A percentile compares a stretch with the other conserved stretches of the same genome.
Conservation (phyloP, 345 rosid genomes). For the Corchorus olitorius region DNA sequence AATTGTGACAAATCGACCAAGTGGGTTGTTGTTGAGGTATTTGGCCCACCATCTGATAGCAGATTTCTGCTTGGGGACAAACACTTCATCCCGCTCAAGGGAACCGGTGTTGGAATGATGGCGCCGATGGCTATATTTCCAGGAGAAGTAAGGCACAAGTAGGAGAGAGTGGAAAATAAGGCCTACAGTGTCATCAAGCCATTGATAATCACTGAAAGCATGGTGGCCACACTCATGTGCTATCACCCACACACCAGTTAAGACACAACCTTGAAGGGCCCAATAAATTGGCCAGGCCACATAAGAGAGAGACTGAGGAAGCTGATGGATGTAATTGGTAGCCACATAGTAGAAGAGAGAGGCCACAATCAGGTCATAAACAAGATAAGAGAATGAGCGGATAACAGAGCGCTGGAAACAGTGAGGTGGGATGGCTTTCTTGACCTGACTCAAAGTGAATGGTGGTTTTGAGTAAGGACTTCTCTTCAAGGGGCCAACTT, state of each 20-base stretch:
- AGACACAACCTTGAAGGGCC: slow-evolving; percentile 74
- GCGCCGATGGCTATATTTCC: slow-evolving; percentile 93
- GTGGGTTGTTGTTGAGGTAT: slow-evolving; percentile 81
- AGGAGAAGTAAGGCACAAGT: slow-evolving; percentile 90
- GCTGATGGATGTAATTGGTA: slow-evolving; percentile 52
- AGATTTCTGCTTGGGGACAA: slow-evolving; percentile 68
- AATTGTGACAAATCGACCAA: slow-evolving; percentile 55
- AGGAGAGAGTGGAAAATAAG: slow-evolving; percentile 77
- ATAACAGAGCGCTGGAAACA: slow-evolving; percentile 83
- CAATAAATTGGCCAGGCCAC: slow-evolving; percentile 85
- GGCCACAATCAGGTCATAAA: slow-evolving; percentile 59
- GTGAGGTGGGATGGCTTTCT: slow-evolving; percentile 87
- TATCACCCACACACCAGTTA: slow-evolving; percentile 84
- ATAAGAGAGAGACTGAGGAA: slow-evolving; percentile 56
- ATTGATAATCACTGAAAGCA: slow-evolving; percentile 89
- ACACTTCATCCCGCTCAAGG: slow-evolving; percentile 82
- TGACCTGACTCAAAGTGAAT: slow-evolving; percentile 64
- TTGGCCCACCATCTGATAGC: slow-evolving; percentile 53
- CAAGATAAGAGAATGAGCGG: slow-evolving; percentile 71
- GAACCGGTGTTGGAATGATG: slow-evolving; percentile 93
- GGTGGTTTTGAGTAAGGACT: slow-evolving; percentile 72
- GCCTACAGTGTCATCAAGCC: slow-evolving; percentile 87
- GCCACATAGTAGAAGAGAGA: slow-evolving; percentile 58
- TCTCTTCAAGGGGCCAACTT: slow-evolving; percentile 40
- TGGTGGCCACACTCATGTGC: slow-evolving; percentile 98